These are phyloP conservation scores for Fusarium sp. DNA, from an alignment of 2,329 filamentous ascomycete genomes.

Conservation along the genomic window DNA sequence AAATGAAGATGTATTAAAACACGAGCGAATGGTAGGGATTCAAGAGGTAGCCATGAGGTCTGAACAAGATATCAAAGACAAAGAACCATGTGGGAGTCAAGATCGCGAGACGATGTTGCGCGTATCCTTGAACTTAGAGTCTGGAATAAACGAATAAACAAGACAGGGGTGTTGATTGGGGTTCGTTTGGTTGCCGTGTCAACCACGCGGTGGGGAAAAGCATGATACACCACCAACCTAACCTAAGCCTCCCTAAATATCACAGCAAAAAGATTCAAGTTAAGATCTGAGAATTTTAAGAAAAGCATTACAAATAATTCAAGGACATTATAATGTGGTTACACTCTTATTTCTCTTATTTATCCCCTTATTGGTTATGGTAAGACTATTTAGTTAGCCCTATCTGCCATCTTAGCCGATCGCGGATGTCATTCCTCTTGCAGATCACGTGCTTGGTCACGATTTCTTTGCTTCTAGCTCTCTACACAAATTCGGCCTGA, in stretches of 20 bases:
- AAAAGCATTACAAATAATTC: too few species aligned
- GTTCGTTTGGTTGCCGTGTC: constrained; percentile 48
- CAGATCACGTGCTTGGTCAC: constrained; percentile 28
- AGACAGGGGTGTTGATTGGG: constrained; percentile 40
- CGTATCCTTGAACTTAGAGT: constrained; percentile 36
- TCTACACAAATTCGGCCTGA: not conserved
- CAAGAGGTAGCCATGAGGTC: constrained; percentile 30
- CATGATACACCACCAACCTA: too few species aligned
- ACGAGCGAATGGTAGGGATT: constrained; percentile 23
- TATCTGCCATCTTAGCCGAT: too few species aligned
- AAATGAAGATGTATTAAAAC: constrained; percentile 27
- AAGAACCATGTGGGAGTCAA: constrained; percentile 34
- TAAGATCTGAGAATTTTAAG: too few species aligned
- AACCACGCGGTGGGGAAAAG: constrained; percentile 23
- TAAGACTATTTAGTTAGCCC: too few species aligned
- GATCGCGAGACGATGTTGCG: constrained; percentile 37
- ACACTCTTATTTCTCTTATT: too few species aligned
- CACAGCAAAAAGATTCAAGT: too few species aligned
- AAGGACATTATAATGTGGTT: too few species aligned
- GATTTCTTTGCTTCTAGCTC: not conserved
- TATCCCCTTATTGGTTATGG: too few species aligned
- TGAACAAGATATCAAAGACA: constrained; percentile 38
- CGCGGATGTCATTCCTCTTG: not conserved
- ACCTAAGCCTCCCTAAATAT: too few species aligned
- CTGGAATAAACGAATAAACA: constrained; percentile 49